Evolutionary conservation across 192 early-diverging fungal genomes (phyloP).

Genomic region (Gaertneriomyces semiglobifer): DNA sequence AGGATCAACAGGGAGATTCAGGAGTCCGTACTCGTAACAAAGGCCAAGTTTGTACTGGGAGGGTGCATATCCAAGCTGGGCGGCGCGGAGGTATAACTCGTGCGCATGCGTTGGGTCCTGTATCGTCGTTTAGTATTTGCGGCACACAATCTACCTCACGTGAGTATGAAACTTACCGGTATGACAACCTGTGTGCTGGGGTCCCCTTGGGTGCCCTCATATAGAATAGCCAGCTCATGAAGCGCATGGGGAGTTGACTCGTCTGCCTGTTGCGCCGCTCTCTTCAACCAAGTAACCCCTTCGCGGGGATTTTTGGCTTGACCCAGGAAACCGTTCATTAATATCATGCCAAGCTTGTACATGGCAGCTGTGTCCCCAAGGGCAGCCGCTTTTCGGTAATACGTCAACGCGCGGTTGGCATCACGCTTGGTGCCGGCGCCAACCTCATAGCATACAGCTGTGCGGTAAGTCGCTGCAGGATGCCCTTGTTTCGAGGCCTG

Average conservation of each 20-base stretch:
- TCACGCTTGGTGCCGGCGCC: slow-evolving; percentile 91
- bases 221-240: slow-evolving; percentile 85
- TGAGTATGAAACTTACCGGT: slow-evolving; percentile 30
- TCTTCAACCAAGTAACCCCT: slow-evolving; percentile 90
- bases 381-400: slow-evolving; percentile 88
- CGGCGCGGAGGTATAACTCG: slow-evolving; percentile 88
- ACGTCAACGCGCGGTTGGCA: slow-evolving; percentile 75
- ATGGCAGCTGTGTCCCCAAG: slow-evolving; percentile 90
- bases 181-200: slow-evolving; percentile 35
- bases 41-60: slow-evolving; percentile 90
- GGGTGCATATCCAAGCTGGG: slow-evolving; percentile 87
- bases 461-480: slow-evolving; percentile 86
- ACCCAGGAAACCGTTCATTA: slow-evolving; percentile 79
- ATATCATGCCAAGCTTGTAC: slow-evolving; percentile 94
- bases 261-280: slow-evolving; percentile 86
- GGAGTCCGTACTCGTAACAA: slow-evolving; percentile 91
- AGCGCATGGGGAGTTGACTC: slow-evolving; percentile 87
- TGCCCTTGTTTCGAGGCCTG: slow-evolving; percentile 92
- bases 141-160: neutral
- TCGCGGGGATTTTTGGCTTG: slow-evolving; percentile 79
- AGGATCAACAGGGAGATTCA: slow-evolving; percentile 82
- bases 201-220: slow-evolving; percentile 65
- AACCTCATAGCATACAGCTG: slow-evolving; percentile 93
- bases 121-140: neutral
- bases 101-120: slow-evolving; percentile 85